These are phyloP conservation scores for Cenchrus purpureus DNA, from an alignment of 176 grass and related monocot species.

Conservation along the genomic window DNA sequence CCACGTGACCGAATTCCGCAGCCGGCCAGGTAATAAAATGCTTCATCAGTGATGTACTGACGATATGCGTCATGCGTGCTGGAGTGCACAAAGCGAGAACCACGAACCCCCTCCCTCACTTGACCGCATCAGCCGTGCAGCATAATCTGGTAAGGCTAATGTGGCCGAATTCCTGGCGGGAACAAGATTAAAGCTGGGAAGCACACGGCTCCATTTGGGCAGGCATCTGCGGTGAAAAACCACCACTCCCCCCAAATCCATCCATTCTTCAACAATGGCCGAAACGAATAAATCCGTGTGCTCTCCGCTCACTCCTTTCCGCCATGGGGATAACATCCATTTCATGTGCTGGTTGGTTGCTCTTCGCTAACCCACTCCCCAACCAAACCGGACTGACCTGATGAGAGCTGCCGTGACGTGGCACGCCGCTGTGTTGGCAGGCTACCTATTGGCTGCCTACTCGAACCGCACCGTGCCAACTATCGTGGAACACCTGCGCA, in stretches of 20 bases:
- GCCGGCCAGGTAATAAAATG: background rate
- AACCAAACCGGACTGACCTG: background rate
- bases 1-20: constrained; percentile 32
- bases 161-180: constrained; percentile 25
- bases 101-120: background rate
- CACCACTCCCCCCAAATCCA: background rate
- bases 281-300: constrained; percentile 6
- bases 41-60: background rate
- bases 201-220: constrained; percentile 32
- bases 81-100: constrained; percentile 27
- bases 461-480: constrained; percentile 2
- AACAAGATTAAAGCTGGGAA: constrained; percentile 28
- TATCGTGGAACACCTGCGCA: constrained; percentile 37
- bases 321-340: background rate
- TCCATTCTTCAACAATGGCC: background rate
- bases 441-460: constrained; percentile 1
- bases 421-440: background rate
- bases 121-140: constrained; percentile 12
- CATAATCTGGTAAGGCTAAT: constrained; percentile 35
- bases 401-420: background rate
- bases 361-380: background rate
- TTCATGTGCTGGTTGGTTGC: background rate
- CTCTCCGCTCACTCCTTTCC: constrained; percentile 7
- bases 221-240: constrained; percentile 19
- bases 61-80: background rate